Percentiles rank a stretch among this genome's conserved stretches.
These are phyloP conservation scores for Trypanosoma scelopori DNA, from an alignment of 208 protist genomes.

Conservation along the genomic window DNA sequence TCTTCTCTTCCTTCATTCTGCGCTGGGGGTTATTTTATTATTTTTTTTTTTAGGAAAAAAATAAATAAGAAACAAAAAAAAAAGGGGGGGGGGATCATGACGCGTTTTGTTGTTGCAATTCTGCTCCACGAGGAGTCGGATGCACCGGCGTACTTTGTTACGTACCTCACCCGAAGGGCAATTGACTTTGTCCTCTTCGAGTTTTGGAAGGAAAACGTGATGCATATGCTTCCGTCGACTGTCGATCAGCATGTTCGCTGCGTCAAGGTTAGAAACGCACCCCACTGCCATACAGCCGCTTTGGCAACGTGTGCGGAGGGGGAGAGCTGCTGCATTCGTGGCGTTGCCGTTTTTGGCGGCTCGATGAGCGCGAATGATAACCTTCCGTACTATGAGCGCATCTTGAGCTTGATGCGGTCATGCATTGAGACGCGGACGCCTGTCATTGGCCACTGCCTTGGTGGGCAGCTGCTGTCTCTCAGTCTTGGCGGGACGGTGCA, in stretches of 20 bases:
- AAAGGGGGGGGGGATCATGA: background rate
- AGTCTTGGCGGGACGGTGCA: conserved; percentile 26
- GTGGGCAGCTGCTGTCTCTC: conserved; percentile 26
- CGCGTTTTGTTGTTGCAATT: conserved; percentile 28
- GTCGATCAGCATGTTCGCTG: conserved; percentile 13
- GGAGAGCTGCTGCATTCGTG: conserved; percentile 23
- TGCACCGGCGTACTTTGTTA: conserved; percentile 26
- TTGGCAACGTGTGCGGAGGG: background rate
- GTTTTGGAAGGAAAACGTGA: conserved; percentile 20
- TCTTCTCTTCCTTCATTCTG: background rate
- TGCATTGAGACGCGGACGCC: conserved; percentile 27
- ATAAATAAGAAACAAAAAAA: no score
- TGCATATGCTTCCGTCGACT: conserved; percentile 11
- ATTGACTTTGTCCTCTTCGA: conserved; percentile 32
- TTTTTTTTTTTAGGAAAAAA: conserved; percentile 12
- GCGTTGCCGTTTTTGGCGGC: conserved; percentile 30
- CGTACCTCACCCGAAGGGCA: conserved; percentile 14
- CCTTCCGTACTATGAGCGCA: conserved; percentile 19
- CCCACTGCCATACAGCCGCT: conserved; percentile 11
- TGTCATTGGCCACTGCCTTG: conserved; percentile 34
- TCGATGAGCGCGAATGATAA: conserved; percentile 38
- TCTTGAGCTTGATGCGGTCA: conserved; percentile 20
- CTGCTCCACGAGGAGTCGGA: conserved; percentile 28
- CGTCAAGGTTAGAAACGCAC: background rate
- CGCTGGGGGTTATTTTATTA: conserved; percentile 5